Evolutionary conservation across 169 alveolate genomes (phyloP).

Genomic region (Besnoitia besnoiti): DNA sequence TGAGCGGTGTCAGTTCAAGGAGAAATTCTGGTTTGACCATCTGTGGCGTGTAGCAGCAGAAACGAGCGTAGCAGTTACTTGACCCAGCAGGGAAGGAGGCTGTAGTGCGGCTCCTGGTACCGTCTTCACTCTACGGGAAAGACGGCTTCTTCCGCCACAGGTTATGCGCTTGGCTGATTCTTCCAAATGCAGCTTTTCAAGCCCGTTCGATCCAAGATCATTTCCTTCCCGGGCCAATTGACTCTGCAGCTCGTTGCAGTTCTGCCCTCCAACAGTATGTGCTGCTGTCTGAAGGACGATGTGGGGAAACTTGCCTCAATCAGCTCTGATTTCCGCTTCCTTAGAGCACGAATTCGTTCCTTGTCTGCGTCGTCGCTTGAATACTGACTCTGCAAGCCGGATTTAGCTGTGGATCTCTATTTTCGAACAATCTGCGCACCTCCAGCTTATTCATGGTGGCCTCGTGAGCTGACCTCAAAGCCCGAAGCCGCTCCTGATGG

Average conservation of each 20-base stretch:
- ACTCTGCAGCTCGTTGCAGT: not conserved
- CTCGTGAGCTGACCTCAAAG: not conserved
- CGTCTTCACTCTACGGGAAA: not conserved
- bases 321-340: not conserved
- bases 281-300: not conserved
- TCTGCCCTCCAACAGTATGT: not conserved
- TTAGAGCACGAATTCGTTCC: not conserved
- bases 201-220: too few relatives aligned
- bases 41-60: not conserved
- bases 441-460: not conserved
- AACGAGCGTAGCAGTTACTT: not conserved
- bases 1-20: not conserved
- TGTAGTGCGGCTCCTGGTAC: not conserved
- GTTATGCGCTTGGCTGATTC: not conserved
- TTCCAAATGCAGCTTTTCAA: too few relatives aligned
- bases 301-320: not conserved
- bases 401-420: too few relatives aligned
- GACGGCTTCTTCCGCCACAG: not conserved
- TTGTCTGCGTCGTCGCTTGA: too few relatives aligned
- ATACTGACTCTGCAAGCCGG: too few relatives aligned
- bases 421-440: not conserved
- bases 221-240: not conserved
- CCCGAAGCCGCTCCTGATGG: not conserved
- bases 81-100: not conserved
- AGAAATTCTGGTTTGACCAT: not conserved